Conservation (phyloP, 2,329 filamentous ascomycete genomes). For the Aspergillus amoenus region DNA sequence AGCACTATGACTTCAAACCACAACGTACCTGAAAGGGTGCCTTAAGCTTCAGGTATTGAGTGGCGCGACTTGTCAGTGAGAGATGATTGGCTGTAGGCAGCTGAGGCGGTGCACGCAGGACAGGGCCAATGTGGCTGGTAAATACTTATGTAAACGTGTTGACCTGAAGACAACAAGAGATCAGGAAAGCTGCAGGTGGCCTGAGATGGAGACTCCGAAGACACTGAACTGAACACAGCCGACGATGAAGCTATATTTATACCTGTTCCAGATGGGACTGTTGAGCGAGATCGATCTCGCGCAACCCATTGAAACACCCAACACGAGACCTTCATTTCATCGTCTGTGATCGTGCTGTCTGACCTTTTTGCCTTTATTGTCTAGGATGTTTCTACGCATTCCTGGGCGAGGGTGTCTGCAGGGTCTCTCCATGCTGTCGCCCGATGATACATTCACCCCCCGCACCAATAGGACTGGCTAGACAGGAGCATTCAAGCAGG, state of each 20-base stretch:
- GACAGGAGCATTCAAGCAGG: neutral
- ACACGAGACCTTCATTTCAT: neutral
- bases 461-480: neutral
- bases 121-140: slow-evolving; percentile 11
- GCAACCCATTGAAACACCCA: neutral
- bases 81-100: slow-evolving; percentile 13
- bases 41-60: slow-evolving; percentile 23
- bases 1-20: neutral
- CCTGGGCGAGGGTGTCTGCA: slow-evolving; percentile 13
- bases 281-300: neutral
- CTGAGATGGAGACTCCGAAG: neutral
- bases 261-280: neutral
- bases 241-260: slow-evolving; percentile 12
- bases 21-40: neutral
- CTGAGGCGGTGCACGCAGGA: slow-evolving; percentile 18
- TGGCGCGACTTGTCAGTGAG: slow-evolving; percentile 4
- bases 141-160: neutral
- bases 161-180: neutral
- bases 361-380: slow-evolving; percentile 9
- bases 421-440: neutral
- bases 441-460: neutral
- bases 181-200: neutral
- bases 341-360: slow-evolving; percentile 16
- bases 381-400: neutral
- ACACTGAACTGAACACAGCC: neutral